phyloP scores from a whole-genome alignment of 2,329 filamentous ascomycete genomes.

The Ophiostoma sp. region DNA sequence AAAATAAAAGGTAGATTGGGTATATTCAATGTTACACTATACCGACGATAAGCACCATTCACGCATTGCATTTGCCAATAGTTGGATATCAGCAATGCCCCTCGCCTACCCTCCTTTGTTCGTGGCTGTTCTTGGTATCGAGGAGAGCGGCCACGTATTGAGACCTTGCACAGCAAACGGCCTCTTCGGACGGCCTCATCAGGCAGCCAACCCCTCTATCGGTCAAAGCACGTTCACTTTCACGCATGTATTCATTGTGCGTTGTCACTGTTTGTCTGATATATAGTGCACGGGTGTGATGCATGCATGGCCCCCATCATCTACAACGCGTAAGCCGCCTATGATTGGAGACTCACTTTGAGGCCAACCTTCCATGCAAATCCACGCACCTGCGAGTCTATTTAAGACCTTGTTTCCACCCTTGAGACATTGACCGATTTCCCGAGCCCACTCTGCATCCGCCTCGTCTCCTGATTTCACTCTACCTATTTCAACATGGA shows the following conservation, averaged over 20 bases:
- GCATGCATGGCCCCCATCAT: slow-evolving; percentile 2
- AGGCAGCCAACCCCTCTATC: slow-evolving; percentile 3
- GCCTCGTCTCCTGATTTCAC: background rate
- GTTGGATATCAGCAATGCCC: background rate
- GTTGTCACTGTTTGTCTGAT: background rate
- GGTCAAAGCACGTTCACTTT: background rate
- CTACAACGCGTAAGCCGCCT: background rate
- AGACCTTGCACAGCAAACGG: background rate
- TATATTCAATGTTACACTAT: background rate
- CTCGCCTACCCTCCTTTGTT: background rate
- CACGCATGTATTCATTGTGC: background rate
- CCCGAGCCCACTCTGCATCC: background rate
- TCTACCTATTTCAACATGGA: no score
- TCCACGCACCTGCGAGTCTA: background rate
- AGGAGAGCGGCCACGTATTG: background rate
- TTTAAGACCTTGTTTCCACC: background rate
- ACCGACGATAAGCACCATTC: background rate
- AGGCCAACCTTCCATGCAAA: background rate
- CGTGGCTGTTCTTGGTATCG: background rate
- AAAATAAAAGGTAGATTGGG: background rate
- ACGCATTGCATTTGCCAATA: background rate
- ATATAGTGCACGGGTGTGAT: background rate
- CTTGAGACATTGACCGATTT: background rate
- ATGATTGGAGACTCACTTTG: slow-evolving; percentile 1
- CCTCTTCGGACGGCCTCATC: background rate